Base-by-base conservation (phyloP, 108 stramenopile genomes). In the Pseudonitzschia pungens region DNA sequence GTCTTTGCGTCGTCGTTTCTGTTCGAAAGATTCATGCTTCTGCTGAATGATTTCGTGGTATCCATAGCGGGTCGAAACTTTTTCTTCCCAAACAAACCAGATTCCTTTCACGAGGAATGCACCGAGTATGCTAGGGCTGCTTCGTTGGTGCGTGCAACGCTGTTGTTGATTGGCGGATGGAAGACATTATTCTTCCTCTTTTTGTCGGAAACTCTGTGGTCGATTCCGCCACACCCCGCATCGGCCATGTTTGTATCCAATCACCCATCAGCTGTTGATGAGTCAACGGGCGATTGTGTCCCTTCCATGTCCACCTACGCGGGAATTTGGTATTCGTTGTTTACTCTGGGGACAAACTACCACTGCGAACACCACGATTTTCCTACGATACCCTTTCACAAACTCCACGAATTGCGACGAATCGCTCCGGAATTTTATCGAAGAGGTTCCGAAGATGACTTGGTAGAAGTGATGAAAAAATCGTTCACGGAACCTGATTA, bases 301-400 rank as follows among this genome's bases (percentile, higher is more conserved):
- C 91, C 91, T 1, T 82, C 86, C 2, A 79, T 80, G 14, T 84
- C 85, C 16, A 92, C 91, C 9, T 89, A 92, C 77, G 84, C 86
- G 2, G 90, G 87, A 31, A 36, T 67, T 43, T 88, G 86, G 86
- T 92, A 92, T 76, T 87, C 87, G 18, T 40, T 87, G 2, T 76
- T 89, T 22, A 89, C 88, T 2, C 65, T 91, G 59, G 87, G 86
- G 14, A 90, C 90, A 16, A 89, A 89, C 67, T 93, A 86, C 80
- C 92, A 93, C 76, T 80, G 80, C 40, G 92, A 93, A 69, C 92
- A 93, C 81, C 92, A 93, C 67, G 92, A 93, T 45, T 93, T 93
- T 79, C 92, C 92, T 0, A 85, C 85, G 2, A 87, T 93, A 54
- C 92, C 92, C 1, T 73, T 91, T 2, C 83, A 90, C 75, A 54